Evolutionary conservation across 1,139 yeast species (phyloP), one percentile per base, ranked within the genome.

Genomic region (Candida sp.): DNA sequence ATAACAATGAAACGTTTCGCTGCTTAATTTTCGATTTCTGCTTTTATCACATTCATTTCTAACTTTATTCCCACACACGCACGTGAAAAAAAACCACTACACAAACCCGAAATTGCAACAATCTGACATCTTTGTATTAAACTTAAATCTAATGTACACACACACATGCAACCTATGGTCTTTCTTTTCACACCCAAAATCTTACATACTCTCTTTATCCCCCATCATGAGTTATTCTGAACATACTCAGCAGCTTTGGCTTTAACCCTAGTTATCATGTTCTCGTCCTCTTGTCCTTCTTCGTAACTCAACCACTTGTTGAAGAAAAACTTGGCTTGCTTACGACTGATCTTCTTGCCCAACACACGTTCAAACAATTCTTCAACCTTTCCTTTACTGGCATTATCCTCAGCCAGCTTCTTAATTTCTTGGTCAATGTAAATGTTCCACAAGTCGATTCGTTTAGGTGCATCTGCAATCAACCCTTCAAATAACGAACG

Each of bases 261-360:
- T 77, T 91, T 93, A 53, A 93, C 97, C 58, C 89, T 86, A 58
- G 90, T 96, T 54, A 84, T 81, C 57, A 87, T 83, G 72, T 85
- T 88, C 50, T 78, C 83, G 64, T 90, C 96, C 22, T 83, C 85
- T 54, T 76, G 67, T 53, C 80, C 80, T 64, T 88, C 93, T 71
- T 92, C 98, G 63, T 76, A 89, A 23, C 80, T 75, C 55, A 91
- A 81, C 98, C 98, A 93, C 66, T 94, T 94, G 63, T 86, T 90
- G 75, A 92, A 93, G 81, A 94, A 90, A 75, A 90, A 91, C 72
- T 90, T 92, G 60, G 97, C 98, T 72, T 92, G 98, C 68, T 93
- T 94, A 69, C 88, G 83, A n/a, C 89, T 80, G 53, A 93, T 70
- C 69, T 89, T 90, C 69, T 81, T 84, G 27, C 75, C 62, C 50